Evolutionary conservation across 352 stramenopile species (phyloP), one percentile per base, ranked within the genome.

Genomic region (Globisporangium paroecandrum): DNA sequence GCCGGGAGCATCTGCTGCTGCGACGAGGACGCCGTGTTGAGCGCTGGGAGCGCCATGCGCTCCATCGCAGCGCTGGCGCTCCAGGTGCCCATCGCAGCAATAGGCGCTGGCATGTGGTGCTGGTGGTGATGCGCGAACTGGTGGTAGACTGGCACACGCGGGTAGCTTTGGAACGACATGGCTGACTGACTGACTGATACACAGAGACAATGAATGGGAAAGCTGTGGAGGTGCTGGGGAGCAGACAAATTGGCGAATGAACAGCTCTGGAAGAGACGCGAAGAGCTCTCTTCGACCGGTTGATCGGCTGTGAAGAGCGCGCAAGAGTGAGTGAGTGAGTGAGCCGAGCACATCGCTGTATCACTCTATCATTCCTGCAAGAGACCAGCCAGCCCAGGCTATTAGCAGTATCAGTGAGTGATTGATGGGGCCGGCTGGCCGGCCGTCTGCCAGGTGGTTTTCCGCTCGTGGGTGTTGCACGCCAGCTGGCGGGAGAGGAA

Each of bases 21-120:
- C 36, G 36, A 43, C 55, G 68, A 47, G 68, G 38, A 49, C 15
- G 41, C 41, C 41, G 41, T 49, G 41, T 69, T 80, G 63, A 89
- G 81, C 7, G 79, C 57, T n/a, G 79, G 82, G 15, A 90, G 74
- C 3, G 78, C 77, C 78, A 90, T 87, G 53, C 82, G 82, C 62
- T 87, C 78, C 27, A 61, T 38, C 18, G 55, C 36, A 0, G 55
- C 27, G 29, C 55, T 34, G 18, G 53, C 18, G 43, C 18, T 51
- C 43, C 53, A 58, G 29, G 55, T 36, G 29, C 43, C 43, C 20
- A 27, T 29, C 4, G 25, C 5, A 29, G 27, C 29, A 46, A 22
- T 51, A 46, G 54, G 15, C 6, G 27, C 54, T 7, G 24, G 4
- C 25, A 60, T 13, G 6, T 46, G 55, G 9, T 34, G 18, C 0